phyloP scores from a whole-genome alignment of 2,329 filamentous ascomycete genomes.

The Ascochyta fabae region DNA sequence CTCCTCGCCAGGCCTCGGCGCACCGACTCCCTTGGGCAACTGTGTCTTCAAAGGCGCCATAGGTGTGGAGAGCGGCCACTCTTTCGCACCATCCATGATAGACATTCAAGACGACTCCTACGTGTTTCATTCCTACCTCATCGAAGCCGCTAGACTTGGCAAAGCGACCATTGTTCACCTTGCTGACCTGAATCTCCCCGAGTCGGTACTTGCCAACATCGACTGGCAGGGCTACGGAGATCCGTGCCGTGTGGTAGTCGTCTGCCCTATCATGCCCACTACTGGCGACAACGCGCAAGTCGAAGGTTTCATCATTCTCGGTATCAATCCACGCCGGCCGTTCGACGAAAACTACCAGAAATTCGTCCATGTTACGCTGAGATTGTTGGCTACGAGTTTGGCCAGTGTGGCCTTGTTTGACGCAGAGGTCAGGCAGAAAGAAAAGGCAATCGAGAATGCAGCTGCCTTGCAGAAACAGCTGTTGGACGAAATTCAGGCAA shows the following conservation, averaged over 20 bases:
- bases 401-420: conserved; percentile 51
- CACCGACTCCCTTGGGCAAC: conserved; percentile 8
- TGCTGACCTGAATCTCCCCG: conserved; percentile 37
- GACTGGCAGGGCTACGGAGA: conserved; percentile 47
- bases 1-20: conserved; percentile 22
- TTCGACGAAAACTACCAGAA: conserved; percentile 50
- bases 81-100: conserved; percentile 35
- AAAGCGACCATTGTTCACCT: conserved; percentile 39
- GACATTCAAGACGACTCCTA: conserved; percentile 30
- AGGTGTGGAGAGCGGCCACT: conserved; percentile 29
- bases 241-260: conserved; percentile 40
- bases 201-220: conserved; percentile 32
- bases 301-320: conserved; percentile 50
- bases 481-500: conserved; percentile 44
- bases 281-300: conserved; percentile 38
- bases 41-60: conserved; percentile 37
- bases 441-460: conserved; percentile 42
- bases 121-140: conserved; percentile 34
- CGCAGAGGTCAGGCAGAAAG: conserved; percentile 45
- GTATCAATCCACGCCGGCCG: conserved; percentile 48
- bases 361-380: conserved; percentile 46
- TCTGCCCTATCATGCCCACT: conserved; percentile 48
- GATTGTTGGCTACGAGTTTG: conserved; percentile 49
- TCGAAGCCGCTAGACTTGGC: conserved; percentile 32
- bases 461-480: conserved; percentile 46